phyloP scores from a whole-genome alignment of 2,329 filamentous ascomycete species.

The Fusarium napiforme region DNA sequence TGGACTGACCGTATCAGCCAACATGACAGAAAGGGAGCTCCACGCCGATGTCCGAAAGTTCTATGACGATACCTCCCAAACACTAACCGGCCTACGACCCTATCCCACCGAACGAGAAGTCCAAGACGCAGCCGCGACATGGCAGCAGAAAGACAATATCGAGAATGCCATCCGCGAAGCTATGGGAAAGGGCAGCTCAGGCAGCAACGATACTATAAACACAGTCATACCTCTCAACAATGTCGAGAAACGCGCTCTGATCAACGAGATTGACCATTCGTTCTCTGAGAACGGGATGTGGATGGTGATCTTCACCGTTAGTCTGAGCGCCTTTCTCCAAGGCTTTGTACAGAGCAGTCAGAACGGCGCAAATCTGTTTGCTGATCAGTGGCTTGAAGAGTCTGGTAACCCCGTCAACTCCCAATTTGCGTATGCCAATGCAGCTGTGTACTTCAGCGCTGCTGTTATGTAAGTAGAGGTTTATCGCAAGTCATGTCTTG shows the following conservation, averaged over 20 bases:
- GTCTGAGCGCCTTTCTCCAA: background rate
- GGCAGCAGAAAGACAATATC: background rate
- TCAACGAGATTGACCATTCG: background rate
- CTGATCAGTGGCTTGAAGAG: background rate
- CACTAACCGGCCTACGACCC: accelerated
- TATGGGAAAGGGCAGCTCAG: background rate
- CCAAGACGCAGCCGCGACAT: background rate
- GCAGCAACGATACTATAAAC: background rate
- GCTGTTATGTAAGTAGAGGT: background rate
- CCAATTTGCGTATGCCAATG: background rate
- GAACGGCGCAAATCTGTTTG: background rate
- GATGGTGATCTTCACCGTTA: background rate
- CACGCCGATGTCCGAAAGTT: background rate
- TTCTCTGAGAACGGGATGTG: background rate
- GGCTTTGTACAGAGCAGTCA: background rate
- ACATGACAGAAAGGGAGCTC: background rate
- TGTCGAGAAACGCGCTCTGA: background rate
- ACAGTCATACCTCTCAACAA: background rate
- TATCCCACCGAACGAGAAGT: background rate
- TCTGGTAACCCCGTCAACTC: background rate
- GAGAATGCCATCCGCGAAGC: background rate
- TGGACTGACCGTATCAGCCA: background rate
- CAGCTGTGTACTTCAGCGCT: background rate
- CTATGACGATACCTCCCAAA: background rate
- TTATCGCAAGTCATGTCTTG: background rate